Base-by-base conservation (phyloP, 441 rosid species). In the Macaranga tanarius region DNA sequence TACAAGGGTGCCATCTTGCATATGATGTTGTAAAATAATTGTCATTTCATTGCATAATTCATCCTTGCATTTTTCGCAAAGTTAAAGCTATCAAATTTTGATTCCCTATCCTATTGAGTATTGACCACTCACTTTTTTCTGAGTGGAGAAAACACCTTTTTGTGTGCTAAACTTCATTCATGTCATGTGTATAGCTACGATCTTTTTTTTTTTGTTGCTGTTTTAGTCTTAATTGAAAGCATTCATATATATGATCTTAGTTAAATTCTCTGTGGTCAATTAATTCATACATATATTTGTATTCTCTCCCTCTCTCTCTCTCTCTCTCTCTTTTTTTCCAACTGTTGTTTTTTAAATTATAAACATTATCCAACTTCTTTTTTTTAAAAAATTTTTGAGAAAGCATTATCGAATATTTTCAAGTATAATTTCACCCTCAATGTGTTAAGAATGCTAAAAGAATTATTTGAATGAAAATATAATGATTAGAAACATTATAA, bases 11-110 rank as follows among this genome's bases (percentile, higher is more conserved):
- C 59, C 57, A 71, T 38, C 69, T 62, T 48, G 52, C 58, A 16
- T 48, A 51, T 67, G 76, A 58, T 74, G 60, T 57, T 59, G 20
- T 58, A 50, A 20, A 60, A 67, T 68, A 40, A 60, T 38, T 64
- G 62, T 68, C 62, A 68, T 54, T 40, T 68, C 23, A 69, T 69
- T 45, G 56, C 44, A 40, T 42, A 57, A 55, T 42, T 23, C 25
- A 11, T 55, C 20, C 63, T 64, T 44, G 31, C 40, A 52, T 62
- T 23, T 56, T 69, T 75, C 54, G 15, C 61, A 68, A 67, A 60
- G 59, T 34, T 56, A 55, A 70, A 62, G 23, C 38, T 40, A 56
- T 56, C 26, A 65, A 68, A 63, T 44, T 67, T 68, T 11, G 13
- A 50, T 69, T 52, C 55, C 47, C 45, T 26, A 19, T 50, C 28